phyloP scores from a whole-genome alignment of 495 filamentous ascomycete species.

The Xanthoparmelia taractica region DNA sequence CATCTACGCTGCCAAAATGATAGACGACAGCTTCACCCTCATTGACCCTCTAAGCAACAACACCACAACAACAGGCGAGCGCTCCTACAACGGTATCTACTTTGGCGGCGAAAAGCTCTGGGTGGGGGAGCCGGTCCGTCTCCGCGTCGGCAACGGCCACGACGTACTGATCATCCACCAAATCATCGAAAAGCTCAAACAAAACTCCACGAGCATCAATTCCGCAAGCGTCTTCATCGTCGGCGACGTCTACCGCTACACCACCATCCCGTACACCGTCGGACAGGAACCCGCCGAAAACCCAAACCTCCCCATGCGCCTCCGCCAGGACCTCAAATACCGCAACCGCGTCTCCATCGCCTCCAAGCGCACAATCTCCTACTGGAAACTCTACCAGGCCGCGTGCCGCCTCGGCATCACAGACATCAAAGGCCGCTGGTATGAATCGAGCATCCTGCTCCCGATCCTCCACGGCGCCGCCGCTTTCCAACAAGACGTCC shows the following conservation, averaged over 20 bases:
- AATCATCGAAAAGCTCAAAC: conserved; percentile 28
- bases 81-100: conserved; percentile 49
- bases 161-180: conserved; percentile 47
- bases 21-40: conserved; percentile 50
- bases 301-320: conserved; percentile 37
- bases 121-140: conserved; percentile 49
- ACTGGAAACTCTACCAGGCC: conserved; percentile 39
- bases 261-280: conserved; percentile 29
- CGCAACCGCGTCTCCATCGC: conserved; percentile 40
- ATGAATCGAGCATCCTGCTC: conserved; percentile 48
- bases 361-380: conserved; percentile 30
- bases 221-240: conserved; percentile 30
- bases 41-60: conserved; percentile 40
- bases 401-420: conserved; percentile 32
- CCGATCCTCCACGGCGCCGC: conserved; percentile 38
- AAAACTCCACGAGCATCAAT: conserved; percentile 19
- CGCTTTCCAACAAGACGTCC: conserved; percentile 33
- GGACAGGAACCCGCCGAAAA: conserved; percentile 26
- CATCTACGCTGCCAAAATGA: conserved; percentile 51
- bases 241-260: conserved; percentile 44
- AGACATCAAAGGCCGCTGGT: conserved; percentile 59
- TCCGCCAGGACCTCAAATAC: conserved; percentile 39
- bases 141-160: conserved; percentile 35
- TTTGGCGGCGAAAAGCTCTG: conserved; percentile 58
- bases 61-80: conserved; percentile 34